These are phyloP conservation scores for Mycosphaerella arachidis DNA, from an alignment of 2,329 filamentous ascomycete genomes.

Conservation along the genomic window DNA sequence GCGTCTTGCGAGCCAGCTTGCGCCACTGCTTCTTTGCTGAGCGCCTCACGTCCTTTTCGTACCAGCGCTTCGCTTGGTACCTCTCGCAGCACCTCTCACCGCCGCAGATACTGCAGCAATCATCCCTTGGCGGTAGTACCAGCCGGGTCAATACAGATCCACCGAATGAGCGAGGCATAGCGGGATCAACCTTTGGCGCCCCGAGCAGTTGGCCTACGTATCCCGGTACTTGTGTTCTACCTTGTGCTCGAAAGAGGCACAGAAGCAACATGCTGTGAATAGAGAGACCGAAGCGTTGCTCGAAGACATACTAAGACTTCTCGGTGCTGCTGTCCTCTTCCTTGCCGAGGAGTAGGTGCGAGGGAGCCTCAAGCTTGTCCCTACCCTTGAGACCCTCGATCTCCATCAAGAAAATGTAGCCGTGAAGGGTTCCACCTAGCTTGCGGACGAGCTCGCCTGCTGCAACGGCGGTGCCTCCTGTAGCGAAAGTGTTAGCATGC, in stretches of 20 bases:
- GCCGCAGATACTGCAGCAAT: no score
- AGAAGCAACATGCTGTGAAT: background rate
- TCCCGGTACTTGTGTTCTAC: background rate
- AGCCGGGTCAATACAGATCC: background rate
- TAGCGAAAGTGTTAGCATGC: constrained; percentile 3
- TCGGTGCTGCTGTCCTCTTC: constrained; percentile 34
- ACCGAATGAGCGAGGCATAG: no score
- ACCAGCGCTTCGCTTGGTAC: no score
- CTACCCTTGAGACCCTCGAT: constrained; percentile 89
- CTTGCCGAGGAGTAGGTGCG: constrained; percentile 70
- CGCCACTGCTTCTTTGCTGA: no score
- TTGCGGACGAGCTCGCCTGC: constrained; percentile 81
- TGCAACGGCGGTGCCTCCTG: constrained; percentile 86
- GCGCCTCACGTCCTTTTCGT: no score
- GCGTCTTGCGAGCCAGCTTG: no score
- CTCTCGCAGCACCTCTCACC: no score
- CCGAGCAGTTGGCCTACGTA: background rate
- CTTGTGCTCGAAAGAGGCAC: background rate
- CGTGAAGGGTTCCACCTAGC: constrained; percentile 78
- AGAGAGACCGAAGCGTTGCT: background rate
- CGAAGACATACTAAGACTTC: background rate
- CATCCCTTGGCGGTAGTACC: background rate
- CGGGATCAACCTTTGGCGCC: background rate
- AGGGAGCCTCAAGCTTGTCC: constrained; percentile 79
- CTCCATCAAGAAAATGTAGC: constrained; percentile 93